Evolutionary conservation across 108 stramenopile genomes (phyloP).

Genomic region (Skeletonema tropicum): DNA sequence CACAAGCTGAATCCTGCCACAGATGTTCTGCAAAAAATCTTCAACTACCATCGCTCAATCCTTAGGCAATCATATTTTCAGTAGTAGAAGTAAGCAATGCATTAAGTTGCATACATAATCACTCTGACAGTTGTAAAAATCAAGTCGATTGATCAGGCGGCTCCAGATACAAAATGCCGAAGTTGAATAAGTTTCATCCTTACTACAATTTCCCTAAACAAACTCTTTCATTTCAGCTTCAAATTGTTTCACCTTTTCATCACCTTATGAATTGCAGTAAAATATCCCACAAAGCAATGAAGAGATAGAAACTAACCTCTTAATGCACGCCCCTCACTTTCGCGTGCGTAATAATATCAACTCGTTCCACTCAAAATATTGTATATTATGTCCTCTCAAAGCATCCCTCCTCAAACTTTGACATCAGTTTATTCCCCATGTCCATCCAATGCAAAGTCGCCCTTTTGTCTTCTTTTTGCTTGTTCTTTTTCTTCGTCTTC

Average conservation of each 20-base stretch:
- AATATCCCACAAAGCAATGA: too few species aligned
- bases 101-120: too few species aligned
- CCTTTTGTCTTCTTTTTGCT: conserved; percentile 71
- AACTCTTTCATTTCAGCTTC: background rate
- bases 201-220: background rate
- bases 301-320: background rate
- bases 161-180: background rate
- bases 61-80: too few species aligned
- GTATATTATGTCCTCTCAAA: background rate
- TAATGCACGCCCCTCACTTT: background rate
- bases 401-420: background rate
- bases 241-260: background rate
- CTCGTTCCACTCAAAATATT: background rate
- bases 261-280: background rate
- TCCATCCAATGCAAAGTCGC: conserved; percentile 88
- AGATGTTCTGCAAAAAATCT: too few species aligned
- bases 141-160: background rate
- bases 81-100: too few species aligned
- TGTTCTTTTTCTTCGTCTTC: conserved; percentile 77
- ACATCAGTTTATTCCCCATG: conserved; percentile 71
- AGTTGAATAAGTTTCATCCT: background rate
- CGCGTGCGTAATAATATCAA: background rate
- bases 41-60: too few species aligned
- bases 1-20: too few species aligned
- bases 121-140: background rate